Evolutionary conservation across 352 stramenopile genomes (phyloP).

Genomic region (Proteromonas lacertae): DNA sequence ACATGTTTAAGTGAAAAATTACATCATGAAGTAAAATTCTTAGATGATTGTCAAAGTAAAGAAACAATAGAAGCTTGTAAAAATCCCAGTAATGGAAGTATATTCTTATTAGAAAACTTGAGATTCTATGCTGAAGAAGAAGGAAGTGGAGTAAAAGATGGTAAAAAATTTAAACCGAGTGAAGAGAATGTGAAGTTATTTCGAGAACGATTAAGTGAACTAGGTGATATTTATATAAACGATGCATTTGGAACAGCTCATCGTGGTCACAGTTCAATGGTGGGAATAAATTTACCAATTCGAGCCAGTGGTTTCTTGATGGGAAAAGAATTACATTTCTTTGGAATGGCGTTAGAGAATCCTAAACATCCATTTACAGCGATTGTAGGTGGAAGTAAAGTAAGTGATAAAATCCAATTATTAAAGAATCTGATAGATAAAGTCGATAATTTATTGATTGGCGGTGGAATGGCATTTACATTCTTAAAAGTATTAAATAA

Average conservation of each 20-base stretch:
- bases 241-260: slow-evolving; percentile 97
- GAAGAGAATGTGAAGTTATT: slow-evolving; percentile 77
- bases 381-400: slow-evolving; percentile 95
- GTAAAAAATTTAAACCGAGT: too few species aligned
- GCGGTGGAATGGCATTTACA: too few species aligned
- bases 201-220: slow-evolving; percentile 19
- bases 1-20: slow-evolving; percentile 34
- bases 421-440: slow-evolving; percentile 98
- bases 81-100: slow-evolving; percentile 16
- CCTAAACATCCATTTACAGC: slow-evolving; percentile 77
- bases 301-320: slow-evolving; percentile 70
- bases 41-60: slow-evolving; percentile 70
- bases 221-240: slow-evolving; percentile 89
- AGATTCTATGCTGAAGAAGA: slow-evolving; percentile 90
- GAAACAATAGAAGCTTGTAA: slow-evolving; percentile 26
- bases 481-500: slow-evolving; percentile 96
- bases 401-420: slow-evolving; percentile 88
- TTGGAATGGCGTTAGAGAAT: slow-evolving; percentile 84
- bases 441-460: slow-evolving; percentile 88
- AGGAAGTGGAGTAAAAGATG: too few species aligned
- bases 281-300: slow-evolving; percentile 38
- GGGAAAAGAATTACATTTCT: slow-evolving; percentile 98
- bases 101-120: slow-evolving; percentile 94
- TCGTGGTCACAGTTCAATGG: slow-evolving; percentile 87
- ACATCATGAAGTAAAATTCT: slow-evolving; percentile 12